Percentiles rank a stretch among this genome's conserved stretches.
Conservation (phyloP, 352 stramenopile species). For the Plasmopara muralis region DNA sequence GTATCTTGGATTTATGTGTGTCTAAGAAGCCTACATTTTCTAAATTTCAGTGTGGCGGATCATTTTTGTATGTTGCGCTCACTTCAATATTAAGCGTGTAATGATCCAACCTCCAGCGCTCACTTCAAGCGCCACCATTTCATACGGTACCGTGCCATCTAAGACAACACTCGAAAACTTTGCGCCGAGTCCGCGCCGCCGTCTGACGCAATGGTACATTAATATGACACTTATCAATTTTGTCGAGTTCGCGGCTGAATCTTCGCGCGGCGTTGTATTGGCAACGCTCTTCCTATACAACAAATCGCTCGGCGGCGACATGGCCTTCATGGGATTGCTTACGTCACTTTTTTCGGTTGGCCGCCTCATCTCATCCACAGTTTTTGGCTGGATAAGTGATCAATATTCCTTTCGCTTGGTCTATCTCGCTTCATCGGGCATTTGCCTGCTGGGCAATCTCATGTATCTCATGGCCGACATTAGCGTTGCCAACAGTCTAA, state of each 20-base stretch:
- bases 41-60: too few relatives aligned
- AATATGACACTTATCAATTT: slow-evolving; percentile 84
- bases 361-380: slow-evolving; percentile 66
- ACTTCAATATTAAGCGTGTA: neutral
- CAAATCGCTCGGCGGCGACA: slow-evolving; percentile 65
- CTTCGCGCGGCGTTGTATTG: slow-evolving; percentile 67
- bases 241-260: slow-evolving; percentile 76
- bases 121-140: slow-evolving; percentile 11
- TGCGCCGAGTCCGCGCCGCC: slow-evolving; percentile 31
- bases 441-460: slow-evolving; percentile 70
- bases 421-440: slow-evolving; percentile 68
- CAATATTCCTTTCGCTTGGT: slow-evolving; percentile 74
- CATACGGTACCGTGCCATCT: slow-evolving; percentile 24
- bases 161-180: slow-evolving; percentile 28
- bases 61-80: too few relatives aligned
- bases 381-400: slow-evolving; percentile 84
- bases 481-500: slow-evolving; percentile 49
- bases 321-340: slow-evolving; percentile 76
- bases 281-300: slow-evolving; percentile 80
- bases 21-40: too few relatives aligned
- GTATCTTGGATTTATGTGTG: too few relatives aligned
- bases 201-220: slow-evolving; percentile 56
- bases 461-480: slow-evolving; percentile 65
- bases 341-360: slow-evolving; percentile 81
- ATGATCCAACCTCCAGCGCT: slow-evolving; percentile 23